Conservation (phyloP, 352 stramenopile species). For the Pythium aquatile region DNA sequence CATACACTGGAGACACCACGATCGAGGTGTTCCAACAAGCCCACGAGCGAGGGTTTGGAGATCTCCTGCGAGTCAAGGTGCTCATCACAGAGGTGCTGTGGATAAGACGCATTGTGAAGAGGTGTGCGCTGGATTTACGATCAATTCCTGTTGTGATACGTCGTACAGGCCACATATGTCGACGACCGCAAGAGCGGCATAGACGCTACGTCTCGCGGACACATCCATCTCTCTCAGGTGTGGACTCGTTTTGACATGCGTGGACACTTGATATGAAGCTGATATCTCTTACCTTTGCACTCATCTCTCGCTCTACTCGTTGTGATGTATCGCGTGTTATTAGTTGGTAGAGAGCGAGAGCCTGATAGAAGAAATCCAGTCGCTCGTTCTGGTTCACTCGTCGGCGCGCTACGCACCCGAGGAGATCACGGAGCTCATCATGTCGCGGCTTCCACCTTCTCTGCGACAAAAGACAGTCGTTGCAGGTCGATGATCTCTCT, state of each 20-base stretch:
- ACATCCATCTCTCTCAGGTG: slow-evolving; percentile 80
- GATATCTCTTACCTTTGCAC: not conserved
- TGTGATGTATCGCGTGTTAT: not conserved
- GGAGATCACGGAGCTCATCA: slow-evolving; percentile 36
- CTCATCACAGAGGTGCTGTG: slow-evolving; percentile 77
- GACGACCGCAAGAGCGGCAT: slow-evolving; percentile 42
- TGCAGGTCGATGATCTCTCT: slow-evolving; percentile 7
- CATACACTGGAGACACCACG: slow-evolving; percentile 83
- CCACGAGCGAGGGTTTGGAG: slow-evolving; percentile 23
- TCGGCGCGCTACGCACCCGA: slow-evolving; percentile 56
- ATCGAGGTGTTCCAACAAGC: slow-evolving; percentile 49
- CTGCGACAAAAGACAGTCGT: slow-evolving; percentile 48
- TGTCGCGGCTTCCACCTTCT: slow-evolving; percentile 31
- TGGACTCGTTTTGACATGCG: not conserved
- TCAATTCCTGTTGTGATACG: not conserved
- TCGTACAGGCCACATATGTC: slow-evolving; percentile 58
- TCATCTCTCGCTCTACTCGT: not conserved
- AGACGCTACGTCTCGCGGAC: slow-evolving; percentile 52
- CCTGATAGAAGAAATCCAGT: slow-evolving; percentile 47
- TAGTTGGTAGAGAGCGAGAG: slow-evolving; percentile 43
- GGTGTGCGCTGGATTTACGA: not conserved
- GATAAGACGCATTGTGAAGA: not conserved
- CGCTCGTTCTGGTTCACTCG: slow-evolving; percentile 73
- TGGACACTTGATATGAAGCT: slow-evolving; percentile 3
- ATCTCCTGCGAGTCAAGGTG: slow-evolving; percentile 63